phyloP scores from a whole-genome alignment of 371 early-diverging fungal species.

The Mortierella sp. region DNA sequence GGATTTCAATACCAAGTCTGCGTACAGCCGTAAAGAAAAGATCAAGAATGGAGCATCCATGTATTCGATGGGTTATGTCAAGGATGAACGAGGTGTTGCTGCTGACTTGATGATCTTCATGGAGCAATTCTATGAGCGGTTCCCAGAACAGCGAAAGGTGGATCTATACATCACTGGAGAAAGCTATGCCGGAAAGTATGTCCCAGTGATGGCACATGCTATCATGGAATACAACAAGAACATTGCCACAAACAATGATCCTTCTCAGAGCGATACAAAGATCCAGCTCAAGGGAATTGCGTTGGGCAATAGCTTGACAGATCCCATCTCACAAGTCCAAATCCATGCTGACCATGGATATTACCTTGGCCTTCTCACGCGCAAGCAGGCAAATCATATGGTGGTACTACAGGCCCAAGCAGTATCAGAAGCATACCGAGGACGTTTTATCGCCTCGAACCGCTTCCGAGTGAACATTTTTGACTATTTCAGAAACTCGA shows the following conservation, averaged over 20 bases:
- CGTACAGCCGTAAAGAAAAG: constrained; percentile 5
- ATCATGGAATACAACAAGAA: constrained; percentile 57
- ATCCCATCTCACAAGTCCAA: constrained; percentile 63
- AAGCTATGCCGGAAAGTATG: constrained; percentile 70
- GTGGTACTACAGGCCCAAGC: constrained; percentile 47
- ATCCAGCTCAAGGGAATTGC: constrained; percentile 61
- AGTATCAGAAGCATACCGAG: constrained; percentile 46
- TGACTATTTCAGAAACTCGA: constrained; percentile 62
- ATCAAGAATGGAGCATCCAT: background rate
- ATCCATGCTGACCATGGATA: constrained; percentile 67
- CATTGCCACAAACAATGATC: background rate
- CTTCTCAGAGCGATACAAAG: background rate
- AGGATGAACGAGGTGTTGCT: constrained; percentile 59
- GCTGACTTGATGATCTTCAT: constrained; percentile 61
- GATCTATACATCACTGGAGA: constrained; percentile 62
- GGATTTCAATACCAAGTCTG: constrained; percentile 6
- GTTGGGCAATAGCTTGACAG: constrained; percentile 68
- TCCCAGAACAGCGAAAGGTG: constrained; percentile 54
- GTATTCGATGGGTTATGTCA: constrained; percentile 56
- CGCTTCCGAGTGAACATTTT: constrained; percentile 59
- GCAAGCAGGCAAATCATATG: constrained; percentile 55
- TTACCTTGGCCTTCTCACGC: constrained; percentile 51
- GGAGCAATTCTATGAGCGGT: constrained; percentile 58
- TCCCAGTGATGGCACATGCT: constrained; percentile 60
- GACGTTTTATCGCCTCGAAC: constrained; percentile 57